Evolutionary conservation across 2,329 filamentous ascomycete species (phyloP), one percentile per base, ranked within the genome.

Genomic region (Alternaria brassicicola): DNA sequence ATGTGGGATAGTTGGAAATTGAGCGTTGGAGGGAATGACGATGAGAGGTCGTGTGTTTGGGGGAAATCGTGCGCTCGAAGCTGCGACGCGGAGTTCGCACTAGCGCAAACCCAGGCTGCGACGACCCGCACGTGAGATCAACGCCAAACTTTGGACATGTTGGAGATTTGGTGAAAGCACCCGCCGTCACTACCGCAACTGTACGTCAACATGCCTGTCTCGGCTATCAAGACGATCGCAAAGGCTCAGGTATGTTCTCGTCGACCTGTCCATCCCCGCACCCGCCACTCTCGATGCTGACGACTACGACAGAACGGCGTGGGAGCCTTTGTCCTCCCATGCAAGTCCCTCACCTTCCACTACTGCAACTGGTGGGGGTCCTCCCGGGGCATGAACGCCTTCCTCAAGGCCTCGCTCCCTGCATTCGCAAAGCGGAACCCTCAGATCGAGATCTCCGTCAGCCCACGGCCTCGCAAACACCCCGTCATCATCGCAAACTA

Each of bases 291-390:
- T 15, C 4, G 6, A 13, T 45, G 26, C 66, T 72, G 57, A 67
- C 9, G 45, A 19, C 54, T 52, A 19, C 55, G 52, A 6, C 72
- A 98, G 93, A 98, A 99, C 83, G 95, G 95, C 84, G 85, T 98
- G 68, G 94, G 94, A 73, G 91, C 93, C 77, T 98, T 98, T 83
- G 92, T 99, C 79, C 87, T 97, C 57, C 94, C 97, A 83, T 99
- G 95, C 88, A 96, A 92, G 84, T 91, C 89, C 76, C 84, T 99
- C 78, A 92, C 97, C 78, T 92, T 99, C 75, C 91, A 96, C 82
- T 99, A 97, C 83, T 98, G 95, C 83, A 93, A 98, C 84, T 93
- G 90, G 87, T 92, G 91, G 57, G 95, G 93, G 63, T 96, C 92
- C 78, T 98, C 94, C 35, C 88, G 83, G 73, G 95, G 95, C 75